These are phyloP conservation scores for Sisymbrium altissimum DNA, from an alignment of 345 rosid genomes.

Conservation along the genomic window DNA sequence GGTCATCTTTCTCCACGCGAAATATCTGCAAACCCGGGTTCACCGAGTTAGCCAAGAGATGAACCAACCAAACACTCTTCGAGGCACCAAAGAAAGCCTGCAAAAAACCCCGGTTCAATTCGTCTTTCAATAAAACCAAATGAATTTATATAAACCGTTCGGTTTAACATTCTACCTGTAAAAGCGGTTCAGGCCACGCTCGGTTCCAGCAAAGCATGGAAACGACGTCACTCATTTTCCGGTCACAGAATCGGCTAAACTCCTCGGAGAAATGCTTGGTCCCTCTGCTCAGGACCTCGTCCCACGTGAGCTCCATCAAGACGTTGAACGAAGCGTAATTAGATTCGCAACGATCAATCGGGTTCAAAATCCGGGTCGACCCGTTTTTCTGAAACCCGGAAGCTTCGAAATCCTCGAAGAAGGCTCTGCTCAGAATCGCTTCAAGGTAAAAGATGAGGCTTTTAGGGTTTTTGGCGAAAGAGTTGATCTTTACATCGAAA, in stretches of 20 bases:
- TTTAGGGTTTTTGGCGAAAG: constrained; percentile 60
- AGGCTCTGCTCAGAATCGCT: constrained; percentile 62
- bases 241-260: constrained; percentile 79
- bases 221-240: constrained; percentile 91
- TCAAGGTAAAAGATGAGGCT: constrained; percentile 58
- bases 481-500: constrained; percentile 53
- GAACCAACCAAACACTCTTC: constrained; percentile 82
- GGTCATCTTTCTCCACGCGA: constrained; percentile 58
- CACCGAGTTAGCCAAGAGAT: constrained; percentile 85
- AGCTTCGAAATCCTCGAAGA: constrained; percentile 89
- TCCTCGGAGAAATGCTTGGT: constrained; percentile 87
- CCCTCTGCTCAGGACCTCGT: constrained; percentile 76
- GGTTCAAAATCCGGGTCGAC: constrained; percentile 58
- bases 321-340: constrained; percentile 56
- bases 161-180: constrained; percentile 43
- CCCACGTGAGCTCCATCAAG: constrained; percentile 73
- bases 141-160: not conserved
- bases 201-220: constrained; percentile 74
- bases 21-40: constrained; percentile 78
- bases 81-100: constrained; percentile 87
- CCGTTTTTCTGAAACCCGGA: constrained; percentile 62
- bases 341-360: constrained; percentile 66
- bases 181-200: constrained; percentile 85
- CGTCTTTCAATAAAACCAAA: not conserved
- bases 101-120: constrained; percentile 13